Evolutionary conservation across 768 basidiomycete genomes (phyloP).

Genomic region (Tephrocybe rancida): DNA sequence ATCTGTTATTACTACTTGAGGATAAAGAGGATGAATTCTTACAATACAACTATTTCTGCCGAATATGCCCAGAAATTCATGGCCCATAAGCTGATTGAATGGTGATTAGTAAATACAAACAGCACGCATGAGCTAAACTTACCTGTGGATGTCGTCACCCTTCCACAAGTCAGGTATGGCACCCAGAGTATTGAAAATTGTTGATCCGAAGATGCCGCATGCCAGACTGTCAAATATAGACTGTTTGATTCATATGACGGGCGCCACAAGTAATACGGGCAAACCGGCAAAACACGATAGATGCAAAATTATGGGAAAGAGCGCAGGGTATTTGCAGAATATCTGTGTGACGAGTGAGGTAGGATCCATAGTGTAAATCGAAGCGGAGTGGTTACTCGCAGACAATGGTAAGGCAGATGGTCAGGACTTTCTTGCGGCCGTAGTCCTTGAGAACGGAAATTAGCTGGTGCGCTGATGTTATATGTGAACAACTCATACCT

Average conservation of each 20-base stretch:
- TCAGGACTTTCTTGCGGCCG: constrained; percentile 22
- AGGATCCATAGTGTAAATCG: constrained; percentile 12
- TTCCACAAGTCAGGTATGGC: constrained; percentile 24
- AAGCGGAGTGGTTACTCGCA: constrained; percentile 15
- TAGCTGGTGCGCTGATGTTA: not conserved
- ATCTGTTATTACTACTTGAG: not conserved
- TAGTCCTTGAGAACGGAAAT: constrained; percentile 15
- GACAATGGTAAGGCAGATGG: constrained; percentile 16
- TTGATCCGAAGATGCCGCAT: constrained; percentile 19
- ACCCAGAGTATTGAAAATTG: constrained; percentile 21
- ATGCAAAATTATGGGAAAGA: constrained; percentile 16
- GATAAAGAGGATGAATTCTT: not conserved
- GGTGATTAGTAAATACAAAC: not conserved
- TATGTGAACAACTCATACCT: constrained; percentile 10
- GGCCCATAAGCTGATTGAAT: constrained; percentile 19
- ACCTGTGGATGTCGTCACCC: constrained; percentile 18
- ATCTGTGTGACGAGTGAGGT: constrained; percentile 15
- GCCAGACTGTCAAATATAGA: constrained; percentile 10
- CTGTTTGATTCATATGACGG: not conserved
- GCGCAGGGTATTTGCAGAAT: constrained; percentile 23
- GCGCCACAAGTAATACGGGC: not conserved
- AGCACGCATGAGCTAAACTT: not conserved
- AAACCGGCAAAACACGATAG: constrained; percentile 21
- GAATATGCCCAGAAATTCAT: constrained; percentile 26
- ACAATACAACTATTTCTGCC: constrained; percentile 19